phyloP scores from a whole-genome alignment of 1,139 yeast genomes.

The Chernovozyma aurita region DNA sequence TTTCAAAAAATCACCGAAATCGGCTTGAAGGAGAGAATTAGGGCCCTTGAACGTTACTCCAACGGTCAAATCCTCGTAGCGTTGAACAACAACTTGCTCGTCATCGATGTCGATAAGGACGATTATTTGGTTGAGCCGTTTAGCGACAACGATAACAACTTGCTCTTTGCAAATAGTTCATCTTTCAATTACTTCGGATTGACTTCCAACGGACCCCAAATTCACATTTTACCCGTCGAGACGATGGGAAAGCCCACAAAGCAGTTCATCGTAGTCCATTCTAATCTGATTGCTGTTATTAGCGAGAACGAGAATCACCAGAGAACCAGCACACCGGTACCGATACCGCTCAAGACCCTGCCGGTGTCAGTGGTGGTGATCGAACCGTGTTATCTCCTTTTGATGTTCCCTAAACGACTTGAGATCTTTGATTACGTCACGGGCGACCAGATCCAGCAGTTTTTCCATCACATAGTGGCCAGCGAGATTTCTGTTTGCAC shows the following conservation, averaged over 20 bases:
- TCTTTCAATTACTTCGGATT: constrained; percentile 29
- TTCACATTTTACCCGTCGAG: constrained; percentile 1
- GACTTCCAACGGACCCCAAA: constrained; percentile 3
- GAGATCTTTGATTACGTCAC: constrained; percentile 42
- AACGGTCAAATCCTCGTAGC: constrained; percentile 21
- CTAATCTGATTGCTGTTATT: background rate
- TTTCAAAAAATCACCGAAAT: constrained; percentile 24
- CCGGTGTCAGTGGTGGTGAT: constrained; percentile 32
- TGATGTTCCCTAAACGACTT: constrained; percentile 33
- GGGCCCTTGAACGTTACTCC: constrained; percentile 11
- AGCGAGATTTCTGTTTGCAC: background rate
- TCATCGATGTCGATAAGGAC: constrained; percentile 19
- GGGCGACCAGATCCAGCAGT: constrained; percentile 42
- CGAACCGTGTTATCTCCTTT: constrained; percentile 44
- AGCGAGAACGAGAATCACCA: background rate
- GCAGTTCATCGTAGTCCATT: background rate
- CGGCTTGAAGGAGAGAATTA: constrained; percentile 27
- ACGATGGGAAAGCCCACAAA: background rate
- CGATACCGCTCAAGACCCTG: constrained; percentile 19
- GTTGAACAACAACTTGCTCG: constrained; percentile 21
- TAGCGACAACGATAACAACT: constrained; percentile 12
- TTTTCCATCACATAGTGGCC: constrained; percentile 19
- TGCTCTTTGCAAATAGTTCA: constrained; percentile 13
- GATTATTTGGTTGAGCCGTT: constrained; percentile 16
- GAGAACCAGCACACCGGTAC: background rate